phyloP scores from a whole-genome alignment of 805 yeast species.

The Gaillardinia entomophila region DNA sequence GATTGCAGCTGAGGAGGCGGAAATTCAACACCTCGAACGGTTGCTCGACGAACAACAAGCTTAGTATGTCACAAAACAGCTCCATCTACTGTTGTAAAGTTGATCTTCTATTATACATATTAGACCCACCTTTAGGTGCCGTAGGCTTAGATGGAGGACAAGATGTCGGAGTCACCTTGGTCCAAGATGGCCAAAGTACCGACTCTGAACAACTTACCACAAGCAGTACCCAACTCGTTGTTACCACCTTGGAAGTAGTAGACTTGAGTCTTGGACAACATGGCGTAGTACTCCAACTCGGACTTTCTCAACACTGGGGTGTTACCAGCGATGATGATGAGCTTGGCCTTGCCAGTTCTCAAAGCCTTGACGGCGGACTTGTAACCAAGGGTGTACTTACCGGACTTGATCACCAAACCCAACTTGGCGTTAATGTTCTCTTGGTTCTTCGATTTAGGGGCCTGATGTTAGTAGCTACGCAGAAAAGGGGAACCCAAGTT shows the following conservation, averaged over 20 bases:
- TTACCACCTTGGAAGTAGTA: conserved; percentile 99
- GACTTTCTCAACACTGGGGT: conserved; percentile 99
- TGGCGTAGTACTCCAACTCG: conserved; percentile 99
- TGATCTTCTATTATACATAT: too few species aligned
- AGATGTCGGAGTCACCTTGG: conserved; percentile 99
- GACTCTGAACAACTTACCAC: conserved; percentile 99
- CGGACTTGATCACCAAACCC: conserved; percentile 97
- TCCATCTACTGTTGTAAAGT: too few species aligned
- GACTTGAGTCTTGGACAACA: conserved; percentile 95
- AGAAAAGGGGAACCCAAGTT: too few species aligned
- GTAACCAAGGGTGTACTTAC: conserved; percentile 99
- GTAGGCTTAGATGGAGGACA: conserved; percentile 47
- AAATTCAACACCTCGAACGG: conserved; percentile 37
- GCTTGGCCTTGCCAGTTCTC: conserved; percentile 98
- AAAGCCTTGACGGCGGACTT: conserved; percentile 97
- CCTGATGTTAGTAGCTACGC: conserved; percentile 53
- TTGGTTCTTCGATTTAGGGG: conserved; percentile 91
- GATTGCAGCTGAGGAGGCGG: conserved; percentile 41
- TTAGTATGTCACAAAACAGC: too few species aligned
- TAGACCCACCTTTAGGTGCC: too few species aligned
- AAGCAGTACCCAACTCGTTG: conserved; percentile 99
- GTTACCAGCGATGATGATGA: conserved; percentile 96
- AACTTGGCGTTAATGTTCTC: conserved; percentile 97
- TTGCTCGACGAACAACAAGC: conserved; percentile 19
- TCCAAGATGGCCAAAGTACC: conserved; percentile 95